Percentiles rank a stretch among this genome's conserved stretches.
phyloP scores from a whole-genome alignment of 805 yeast species.

The Clavispora asparagi region DNA sequence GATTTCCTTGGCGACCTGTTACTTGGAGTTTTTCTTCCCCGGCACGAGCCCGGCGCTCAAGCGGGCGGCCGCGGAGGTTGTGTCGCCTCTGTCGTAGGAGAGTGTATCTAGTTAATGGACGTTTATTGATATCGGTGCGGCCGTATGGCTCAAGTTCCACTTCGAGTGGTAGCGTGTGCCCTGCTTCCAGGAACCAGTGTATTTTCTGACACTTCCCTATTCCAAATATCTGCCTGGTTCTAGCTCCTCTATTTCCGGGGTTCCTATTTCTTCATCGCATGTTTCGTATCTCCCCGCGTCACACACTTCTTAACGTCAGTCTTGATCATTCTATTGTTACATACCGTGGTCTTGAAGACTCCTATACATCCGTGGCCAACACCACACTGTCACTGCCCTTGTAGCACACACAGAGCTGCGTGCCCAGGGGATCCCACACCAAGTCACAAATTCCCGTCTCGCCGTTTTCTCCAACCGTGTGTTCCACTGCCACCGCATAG shows the following conservation, averaged over 20 bases:
- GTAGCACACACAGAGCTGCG: constrained; percentile 26
- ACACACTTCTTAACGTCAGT: too few relatives aligned
- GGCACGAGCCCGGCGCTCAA: constrained; percentile 27
- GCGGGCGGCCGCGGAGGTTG: constrained; percentile 19
- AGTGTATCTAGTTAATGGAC: neutral
- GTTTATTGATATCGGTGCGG: neutral
- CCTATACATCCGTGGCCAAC: constrained; percentile 4
- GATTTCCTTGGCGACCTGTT: constrained; percentile 47
- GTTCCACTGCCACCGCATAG: neutral
- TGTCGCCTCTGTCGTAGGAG: constrained; percentile 4
- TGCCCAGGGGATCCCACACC: constrained; percentile 29
- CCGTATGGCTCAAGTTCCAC: too few relatives aligned
- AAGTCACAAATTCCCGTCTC: constrained; percentile 33
- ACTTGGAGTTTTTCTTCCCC: constrained; percentile 50
- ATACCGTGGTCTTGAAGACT: neutral
- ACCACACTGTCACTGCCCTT: constrained; percentile 24
- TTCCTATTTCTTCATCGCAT: too few relatives aligned
- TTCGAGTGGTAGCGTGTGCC: too few relatives aligned
- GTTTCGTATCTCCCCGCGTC: too few relatives aligned
- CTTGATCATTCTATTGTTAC: neutral
- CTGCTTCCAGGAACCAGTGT: too few relatives aligned
- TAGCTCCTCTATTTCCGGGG: too few relatives aligned
- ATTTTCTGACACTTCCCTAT: too few relatives aligned
- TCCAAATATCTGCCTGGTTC: too few relatives aligned
- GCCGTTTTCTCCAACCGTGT: constrained; percentile 1